phyloP scores from a whole-genome alignment of 2,329 filamentous ascomycete species.

The Aspergillus nomiae region DNA sequence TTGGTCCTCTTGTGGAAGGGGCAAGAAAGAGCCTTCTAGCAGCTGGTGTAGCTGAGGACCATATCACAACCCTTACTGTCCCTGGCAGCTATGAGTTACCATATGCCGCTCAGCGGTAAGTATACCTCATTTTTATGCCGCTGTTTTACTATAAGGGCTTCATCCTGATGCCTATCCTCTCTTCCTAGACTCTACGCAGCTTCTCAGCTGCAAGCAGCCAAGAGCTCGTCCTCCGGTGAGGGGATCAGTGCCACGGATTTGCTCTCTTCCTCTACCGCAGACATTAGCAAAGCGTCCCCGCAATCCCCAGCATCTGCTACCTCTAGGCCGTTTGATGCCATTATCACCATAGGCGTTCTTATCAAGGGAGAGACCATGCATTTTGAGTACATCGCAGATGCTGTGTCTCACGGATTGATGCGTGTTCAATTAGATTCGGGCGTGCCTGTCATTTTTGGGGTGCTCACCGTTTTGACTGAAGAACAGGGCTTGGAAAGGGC shows the following conservation, averaged over 20 bases:
- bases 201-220: constrained; percentile 79
- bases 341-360: constrained; percentile 92
- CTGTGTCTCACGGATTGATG: constrained; percentile 91
- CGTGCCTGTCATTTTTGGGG: constrained; percentile 86
- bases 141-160: neutral
- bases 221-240: constrained; percentile 45
- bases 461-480: constrained; percentile 85
- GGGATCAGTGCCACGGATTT: constrained; percentile 56
- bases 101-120: constrained; percentile 80
- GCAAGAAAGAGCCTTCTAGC: constrained; percentile 75
- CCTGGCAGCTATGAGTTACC: constrained; percentile 95
- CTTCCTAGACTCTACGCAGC: constrained; percentile 72
- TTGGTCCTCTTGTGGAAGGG: constrained; percentile 80
- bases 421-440: constrained; percentile 86
- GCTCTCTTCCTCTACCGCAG: constrained; percentile 64
- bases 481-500: constrained; percentile 85
- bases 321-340: constrained; percentile 75
- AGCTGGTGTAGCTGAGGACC: constrained; percentile 80
- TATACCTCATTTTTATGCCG: neutral
- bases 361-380: constrained; percentile 99
- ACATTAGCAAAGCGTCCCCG: constrained; percentile 58
- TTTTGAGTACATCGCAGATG: constrained; percentile 96
- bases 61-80: constrained; percentile 86
- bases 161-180: neutral
- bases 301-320: constrained; percentile 41